These are phyloP conservation scores for Stagonosporopsis tanaceti DNA, from an alignment of 2,329 filamentous ascomycete genomes.

Conservation along the genomic window DNA sequence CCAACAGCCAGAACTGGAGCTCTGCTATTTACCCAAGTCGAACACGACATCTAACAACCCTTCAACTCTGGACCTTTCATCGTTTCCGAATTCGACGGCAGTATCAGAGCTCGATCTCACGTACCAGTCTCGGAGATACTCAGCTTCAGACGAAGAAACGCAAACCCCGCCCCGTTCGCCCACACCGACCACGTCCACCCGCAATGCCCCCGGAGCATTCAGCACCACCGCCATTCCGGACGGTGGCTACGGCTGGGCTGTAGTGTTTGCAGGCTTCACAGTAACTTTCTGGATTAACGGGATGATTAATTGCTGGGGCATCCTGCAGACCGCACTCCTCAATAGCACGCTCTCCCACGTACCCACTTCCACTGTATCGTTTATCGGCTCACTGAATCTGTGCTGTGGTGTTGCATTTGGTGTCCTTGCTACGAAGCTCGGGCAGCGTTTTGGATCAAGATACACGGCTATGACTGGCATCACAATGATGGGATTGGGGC, in stretches of 20 bases:
- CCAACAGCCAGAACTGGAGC: conserved; percentile 13
- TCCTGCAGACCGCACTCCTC: conserved; percentile 66
- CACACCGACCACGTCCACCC: background rate
- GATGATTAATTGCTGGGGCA: conserved; percentile 66
- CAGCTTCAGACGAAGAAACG: conserved; percentile 12
- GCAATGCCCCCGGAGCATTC: conserved; percentile 5
- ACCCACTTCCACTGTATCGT: conserved; percentile 63
- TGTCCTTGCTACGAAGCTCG: conserved; percentile 61
- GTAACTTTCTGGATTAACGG: conserved; percentile 63
- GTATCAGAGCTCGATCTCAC: conserved; percentile 10
- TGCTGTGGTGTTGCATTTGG: conserved; percentile 62
- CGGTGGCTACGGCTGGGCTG: conserved; percentile 65
- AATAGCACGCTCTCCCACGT: conserved; percentile 53
- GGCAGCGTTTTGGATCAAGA: conserved; percentile 59
- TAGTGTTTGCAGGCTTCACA: conserved; percentile 60
- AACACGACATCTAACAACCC: conserved; percentile 2
- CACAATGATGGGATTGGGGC: conserved; percentile 58
- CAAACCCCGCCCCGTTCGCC: conserved; percentile 11
- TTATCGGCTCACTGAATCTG: conserved; percentile 64
- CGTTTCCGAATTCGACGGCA: background rate
- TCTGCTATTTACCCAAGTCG: conserved; percentile 8
- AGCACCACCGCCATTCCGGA: conserved; percentile 53
- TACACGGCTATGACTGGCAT: conserved; percentile 59
- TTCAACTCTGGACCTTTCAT: conserved; percentile 4
- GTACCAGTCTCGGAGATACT: background rate